Percentiles rank a stretch among this genome's conserved stretches.
These are phyloP conservation scores for Aspergillus intermedius DNA, from an alignment of 2,329 filamentous ascomycete genomes.

Conservation along the genomic window DNA sequence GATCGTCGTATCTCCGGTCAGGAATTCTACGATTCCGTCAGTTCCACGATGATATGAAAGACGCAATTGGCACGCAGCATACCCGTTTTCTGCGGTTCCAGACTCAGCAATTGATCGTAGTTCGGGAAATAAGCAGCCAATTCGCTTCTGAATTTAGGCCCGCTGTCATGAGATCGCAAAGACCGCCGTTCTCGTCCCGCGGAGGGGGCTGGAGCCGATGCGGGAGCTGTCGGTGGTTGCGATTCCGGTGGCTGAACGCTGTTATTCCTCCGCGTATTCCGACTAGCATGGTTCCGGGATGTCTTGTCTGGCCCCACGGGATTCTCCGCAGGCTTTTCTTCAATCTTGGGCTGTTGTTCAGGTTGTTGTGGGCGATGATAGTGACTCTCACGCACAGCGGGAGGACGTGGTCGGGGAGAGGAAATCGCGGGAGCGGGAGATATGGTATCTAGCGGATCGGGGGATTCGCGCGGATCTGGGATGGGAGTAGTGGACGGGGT, in stretches of 20 bases:
- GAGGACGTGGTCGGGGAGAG: constrained; percentile 3
- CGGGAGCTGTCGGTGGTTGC: constrained; percentile 3
- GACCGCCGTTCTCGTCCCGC: constrained; percentile 58
- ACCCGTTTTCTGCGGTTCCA: constrained; percentile 73
- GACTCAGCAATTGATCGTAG: constrained; percentile 89
- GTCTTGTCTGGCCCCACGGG: neutral
- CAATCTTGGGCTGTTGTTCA: neutral
- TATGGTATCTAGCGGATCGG: constrained; percentile 22
- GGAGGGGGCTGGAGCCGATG: neutral
- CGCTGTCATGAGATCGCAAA: constrained; percentile 75
- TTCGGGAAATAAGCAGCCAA: constrained; percentile 85
- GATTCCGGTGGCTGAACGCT: neutral
- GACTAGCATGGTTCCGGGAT: constrained; percentile 3
- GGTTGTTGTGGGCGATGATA: neutral
- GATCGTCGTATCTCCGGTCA: constrained; percentile 67
- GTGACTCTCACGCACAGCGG: neutral
- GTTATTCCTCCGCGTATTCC: neutral
- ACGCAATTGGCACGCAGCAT: constrained; percentile 17
- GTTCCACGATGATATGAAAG: neutral
- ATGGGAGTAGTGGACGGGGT: constrained; percentile 9
- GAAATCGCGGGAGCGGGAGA: constrained; percentile 12
- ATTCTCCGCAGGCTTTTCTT: neutral
- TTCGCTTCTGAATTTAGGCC: constrained; percentile 81
- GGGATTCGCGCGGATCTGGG: constrained; percentile 19
- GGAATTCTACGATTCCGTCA: constrained; percentile 51